phyloP scores from a whole-genome alignment of 345 rosid genomes.

The Citrus maxima region DNA sequence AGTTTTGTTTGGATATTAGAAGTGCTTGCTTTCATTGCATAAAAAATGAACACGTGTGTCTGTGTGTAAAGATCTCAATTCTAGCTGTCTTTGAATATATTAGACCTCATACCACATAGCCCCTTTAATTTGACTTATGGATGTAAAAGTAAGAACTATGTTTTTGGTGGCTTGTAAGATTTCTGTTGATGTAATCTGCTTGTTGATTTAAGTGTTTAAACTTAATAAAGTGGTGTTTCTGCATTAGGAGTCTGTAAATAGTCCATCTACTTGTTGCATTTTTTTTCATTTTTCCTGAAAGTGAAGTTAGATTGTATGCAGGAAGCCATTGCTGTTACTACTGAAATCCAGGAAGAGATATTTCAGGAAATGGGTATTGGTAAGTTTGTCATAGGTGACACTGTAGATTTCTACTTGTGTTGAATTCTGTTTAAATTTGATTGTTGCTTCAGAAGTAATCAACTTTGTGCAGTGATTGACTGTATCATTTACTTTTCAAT shows the following conservation, averaged over 20 bases:
- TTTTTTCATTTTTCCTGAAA: neutral
- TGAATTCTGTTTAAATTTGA: neutral
- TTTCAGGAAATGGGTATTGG: conserved; percentile 83
- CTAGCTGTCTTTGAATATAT: neutral
- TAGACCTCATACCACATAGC: too few relatives aligned
- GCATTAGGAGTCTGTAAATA: neutral
- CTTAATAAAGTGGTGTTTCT: neutral
- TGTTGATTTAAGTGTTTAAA: neutral
- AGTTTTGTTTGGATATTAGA: neutral
- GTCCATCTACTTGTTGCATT: neutral
- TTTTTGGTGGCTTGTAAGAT: neutral
- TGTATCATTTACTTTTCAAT: too few relatives aligned
- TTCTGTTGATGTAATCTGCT: neutral
- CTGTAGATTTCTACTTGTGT: neutral
- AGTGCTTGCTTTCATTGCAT: neutral
- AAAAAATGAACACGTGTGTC: neutral
- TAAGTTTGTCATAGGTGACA: conserved; percentile 23
- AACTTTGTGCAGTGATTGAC: neutral
- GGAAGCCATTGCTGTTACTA: conserved; percentile 88
- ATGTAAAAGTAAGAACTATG: neutral
- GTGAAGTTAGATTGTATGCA: conserved; percentile 17
- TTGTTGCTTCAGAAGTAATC: neutral
- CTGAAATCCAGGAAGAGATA: conserved; percentile 66
- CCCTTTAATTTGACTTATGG: neutral
- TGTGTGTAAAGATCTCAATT: neutral